Evolutionary conservation across 371 early-diverging fungal genomes (phyloP).

Genomic region (Mortierella sp.): DNA sequence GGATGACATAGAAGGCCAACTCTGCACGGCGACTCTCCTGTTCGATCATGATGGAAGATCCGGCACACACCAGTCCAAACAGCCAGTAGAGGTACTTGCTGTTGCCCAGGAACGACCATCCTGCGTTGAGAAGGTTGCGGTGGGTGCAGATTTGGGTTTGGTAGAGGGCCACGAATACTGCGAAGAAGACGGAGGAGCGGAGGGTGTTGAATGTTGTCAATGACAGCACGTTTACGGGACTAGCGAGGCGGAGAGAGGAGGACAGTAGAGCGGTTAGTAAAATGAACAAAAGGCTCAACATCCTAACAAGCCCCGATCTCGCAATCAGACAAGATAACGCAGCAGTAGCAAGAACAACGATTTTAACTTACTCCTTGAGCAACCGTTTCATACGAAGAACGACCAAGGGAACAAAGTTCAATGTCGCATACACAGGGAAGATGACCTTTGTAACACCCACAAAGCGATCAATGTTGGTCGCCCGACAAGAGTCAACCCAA

Average conservation of each 20-base stretch:
- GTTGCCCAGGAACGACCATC: slow-evolving; percentile 56
- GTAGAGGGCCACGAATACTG: slow-evolving; percentile 70
- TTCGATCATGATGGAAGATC: slow-evolving; percentile 75
- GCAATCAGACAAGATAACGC: not conserved
- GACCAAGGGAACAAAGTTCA: slow-evolving; percentile 80
- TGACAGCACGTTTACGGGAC: slow-evolving; percentile 63
- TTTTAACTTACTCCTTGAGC: slow-evolving; percentile 65
- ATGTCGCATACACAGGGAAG: slow-evolving; percentile 78
- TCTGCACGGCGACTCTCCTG: slow-evolving; percentile 77
- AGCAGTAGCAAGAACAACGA: not conserved
- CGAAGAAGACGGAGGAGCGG: slow-evolving; percentile 74
- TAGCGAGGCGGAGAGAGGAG: slow-evolving; percentile 19
- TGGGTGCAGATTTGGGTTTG: slow-evolving; percentile 74
- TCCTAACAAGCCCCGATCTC: not conserved
- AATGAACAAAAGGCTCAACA: not conserved
- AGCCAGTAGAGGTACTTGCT: slow-evolving; percentile 75
- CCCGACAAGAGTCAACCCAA: slow-evolving; percentile 67
- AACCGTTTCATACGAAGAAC: slow-evolving; percentile 69
- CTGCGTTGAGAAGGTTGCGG: slow-evolving; percentile 65
- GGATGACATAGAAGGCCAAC: slow-evolving; percentile 77
- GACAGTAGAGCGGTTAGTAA: not conserved
- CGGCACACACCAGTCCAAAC: slow-evolving; percentile 69
- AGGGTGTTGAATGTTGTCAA: slow-evolving; percentile 68
- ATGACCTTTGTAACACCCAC: slow-evolving; percentile 68
- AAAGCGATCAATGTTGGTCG: slow-evolving; percentile 64